Percentiles rank a stretch among this genome's conserved stretches.
These are phyloP conservation scores for Eremochloa ophiuroides DNA, from an alignment of 176 grass and related monocot genomes.

Conservation along the genomic window DNA sequence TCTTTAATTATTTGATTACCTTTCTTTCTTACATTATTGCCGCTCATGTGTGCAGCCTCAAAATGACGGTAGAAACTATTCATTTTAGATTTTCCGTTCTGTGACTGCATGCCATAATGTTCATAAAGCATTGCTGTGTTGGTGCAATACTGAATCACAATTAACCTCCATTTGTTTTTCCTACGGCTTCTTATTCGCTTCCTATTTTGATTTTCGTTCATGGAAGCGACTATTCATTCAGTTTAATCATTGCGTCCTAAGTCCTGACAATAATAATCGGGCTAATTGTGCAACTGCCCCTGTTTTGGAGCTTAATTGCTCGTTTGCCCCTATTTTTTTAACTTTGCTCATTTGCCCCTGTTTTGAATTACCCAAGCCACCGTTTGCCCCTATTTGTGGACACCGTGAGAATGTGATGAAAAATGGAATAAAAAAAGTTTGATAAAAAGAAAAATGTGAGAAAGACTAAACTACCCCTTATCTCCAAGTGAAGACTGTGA, in stretches of 20 bases:
- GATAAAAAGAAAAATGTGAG: too few species aligned
- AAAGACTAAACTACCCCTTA: too few species aligned
- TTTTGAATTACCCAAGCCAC: too few species aligned
- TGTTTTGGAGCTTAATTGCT: too few species aligned
- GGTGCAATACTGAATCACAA: neutral
- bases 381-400: too few species aligned
- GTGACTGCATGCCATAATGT: neutral
- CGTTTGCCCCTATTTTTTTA: too few species aligned
- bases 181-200: conserved; percentile 1
- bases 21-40: too few species aligned
- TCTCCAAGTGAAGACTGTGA: too few species aligned
- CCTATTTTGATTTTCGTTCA: neutral
- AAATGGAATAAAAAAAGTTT: too few species aligned
- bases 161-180: neutral
- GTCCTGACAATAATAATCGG: neutral
- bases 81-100: neutral
- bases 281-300: too few species aligned
- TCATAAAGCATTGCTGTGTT: neutral
- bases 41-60: neutral
- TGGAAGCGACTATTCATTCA: neutral
- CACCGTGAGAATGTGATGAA: too few species aligned
- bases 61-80: neutral
- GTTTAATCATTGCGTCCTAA: neutral
- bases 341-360: too few species aligned
- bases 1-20: neutral